Base-by-base conservation (phyloP, 805 yeast genomes). In the Schwanniomyces polymorphus region DNA sequence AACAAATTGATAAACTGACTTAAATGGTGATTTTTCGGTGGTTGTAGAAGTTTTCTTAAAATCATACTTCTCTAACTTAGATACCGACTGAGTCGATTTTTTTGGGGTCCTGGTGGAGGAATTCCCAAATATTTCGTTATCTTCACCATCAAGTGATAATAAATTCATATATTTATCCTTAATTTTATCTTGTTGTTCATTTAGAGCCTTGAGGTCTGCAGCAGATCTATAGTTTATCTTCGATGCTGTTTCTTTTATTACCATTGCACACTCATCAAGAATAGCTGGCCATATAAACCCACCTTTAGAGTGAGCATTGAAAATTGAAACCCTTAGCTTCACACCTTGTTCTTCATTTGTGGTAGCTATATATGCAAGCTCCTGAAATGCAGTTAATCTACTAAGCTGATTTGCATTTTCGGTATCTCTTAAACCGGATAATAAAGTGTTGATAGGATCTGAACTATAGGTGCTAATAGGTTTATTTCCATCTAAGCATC, bases 311-410 rank as follows among this genome's bases (percentile, higher is more conserved):
- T 73, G 71, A 18, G 77, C 75, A 51, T 74, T 74, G 59, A 82
- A 86, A 25, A 86, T 77, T 3, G 81, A 70, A 26, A 61, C 53
- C 60, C 91, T 74, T 44, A 78, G 67, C 42, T 78, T 74, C 3
- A 65, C 52, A 6, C 67, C 73, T 44, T 67, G 72, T 6, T 55
- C 50, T 49, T 78, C 76, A 1, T 70, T 59, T 2, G 81, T 65
- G 1, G 82, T 78, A 7, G 91, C 70, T 41, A 86, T 70, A 55
- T 78, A 84, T 0, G 88, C 86, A 45, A 86, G 68, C 58, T 87
- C 94, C 64, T 87, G 92, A 65, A 81, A 86, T 2, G 92, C 91
- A 1, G 90, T 82, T 48, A 82, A 60, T 49, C 82, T 77, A 42
- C 62, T 53, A 42, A 72, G 56, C 45, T 61, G 64, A 42, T 60